Evolutionary conservation across 2,329 filamentous ascomycete species (phyloP), one percentile per base, ranked within the genome.

Genomic region (Diaporthe citriasiana): DNA sequence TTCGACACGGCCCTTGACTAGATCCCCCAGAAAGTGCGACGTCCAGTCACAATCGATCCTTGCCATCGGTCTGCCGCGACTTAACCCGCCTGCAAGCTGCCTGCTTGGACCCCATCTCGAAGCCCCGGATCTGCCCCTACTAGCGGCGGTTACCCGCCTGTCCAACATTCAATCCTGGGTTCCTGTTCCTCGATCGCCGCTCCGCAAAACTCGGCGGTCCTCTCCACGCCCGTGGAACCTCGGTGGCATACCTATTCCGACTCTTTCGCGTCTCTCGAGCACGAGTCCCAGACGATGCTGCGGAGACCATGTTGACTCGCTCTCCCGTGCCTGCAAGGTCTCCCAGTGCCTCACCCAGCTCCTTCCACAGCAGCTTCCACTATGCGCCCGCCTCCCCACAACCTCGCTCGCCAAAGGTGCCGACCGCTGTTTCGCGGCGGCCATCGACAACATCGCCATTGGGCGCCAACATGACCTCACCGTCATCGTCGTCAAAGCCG

Each of bases 301-400:
- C 82, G 82, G 83, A 82, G 84, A 89, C 83, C 85, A 90, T 90
- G 89, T 87, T 90, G 87, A 89, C 88, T 82, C 88, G 87, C 80
- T 90, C 88, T 79, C 88, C 88, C 75, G 83, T 87, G 77, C 83
- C 87, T 79, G 81, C 86, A 80, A 82, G 83, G 79, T 84, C 87
- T 78, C 84, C 86, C 83, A 89, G 86, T 85, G 85, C 86, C 80
- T 89, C 88, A 68, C 87, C 88, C 76, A 82, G 79, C 78, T 82
- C 83, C 78, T 84, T 86, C 71, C 81, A 79, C 76, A 70, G 72
- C 47, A 77, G 60, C 78, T 81, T 83, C 80, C 85, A 87, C 79
- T 87, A 87, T 86, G 85, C 85, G 78, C 82, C 87, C 82, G 81
- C 83, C 76, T 83, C 82, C 77, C 85, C 84, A 76, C 84, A 84